A percentile compares a stretch with the other conserved stretches of the same genome.
Conservation (phyloP, 352 stramenopile genomes). For the Phytophthora vignae region DNA sequence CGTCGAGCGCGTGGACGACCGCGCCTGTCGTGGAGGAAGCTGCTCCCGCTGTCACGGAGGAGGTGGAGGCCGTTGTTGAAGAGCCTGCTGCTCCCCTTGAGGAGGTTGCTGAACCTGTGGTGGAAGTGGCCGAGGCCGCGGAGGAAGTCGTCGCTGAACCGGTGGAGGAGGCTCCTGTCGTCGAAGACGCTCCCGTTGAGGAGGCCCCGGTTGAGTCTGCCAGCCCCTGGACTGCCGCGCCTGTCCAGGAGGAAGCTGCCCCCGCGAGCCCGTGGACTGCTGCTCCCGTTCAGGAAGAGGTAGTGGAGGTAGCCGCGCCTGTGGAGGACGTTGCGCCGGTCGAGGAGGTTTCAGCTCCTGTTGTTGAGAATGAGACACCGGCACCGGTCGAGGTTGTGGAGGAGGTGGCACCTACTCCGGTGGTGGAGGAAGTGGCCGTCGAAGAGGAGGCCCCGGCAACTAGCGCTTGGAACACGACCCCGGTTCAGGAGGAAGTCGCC, state of each 20-base stretch:
- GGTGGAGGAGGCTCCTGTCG: slow-evolving; percentile 13
- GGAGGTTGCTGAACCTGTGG: slow-evolving; percentile 28
- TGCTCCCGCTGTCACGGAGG: slow-evolving; percentile 18
- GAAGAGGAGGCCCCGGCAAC: slow-evolving; percentile 16
- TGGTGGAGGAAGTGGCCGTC: slow-evolving; percentile 9
- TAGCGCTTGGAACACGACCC: slow-evolving; percentile 38
- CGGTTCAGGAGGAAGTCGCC: slow-evolving; percentile 35
- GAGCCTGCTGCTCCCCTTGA: slow-evolving; percentile 12
- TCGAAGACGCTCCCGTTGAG: slow-evolving; percentile 20
- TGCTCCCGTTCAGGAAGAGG: slow-evolving; percentile 24
- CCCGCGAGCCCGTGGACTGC: slow-evolving; percentile 20
- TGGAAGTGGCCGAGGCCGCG: slow-evolving; percentile 15
- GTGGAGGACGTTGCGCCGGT: background rate
- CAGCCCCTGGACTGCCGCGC: slow-evolving; percentile 43
- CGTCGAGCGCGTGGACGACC: slow-evolving; percentile 51
- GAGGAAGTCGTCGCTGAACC: slow-evolving; percentile 24
- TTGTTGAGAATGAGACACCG: background rate
- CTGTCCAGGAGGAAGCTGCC: slow-evolving; percentile 32
- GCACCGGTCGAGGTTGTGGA: slow-evolving; percentile 1
- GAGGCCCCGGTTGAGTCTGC: slow-evolving; percentile 4
- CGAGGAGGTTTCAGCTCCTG: background rate
- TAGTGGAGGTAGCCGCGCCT: background rate
- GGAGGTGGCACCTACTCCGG: background rate
- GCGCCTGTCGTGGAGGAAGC: slow-evolving; percentile 37
- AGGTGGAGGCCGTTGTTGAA: slow-evolving; percentile 28